Evolutionary conservation across 495 filamentous ascomycete genomes (phyloP).

Genomic region (Bathelium albidoporum): DNA sequence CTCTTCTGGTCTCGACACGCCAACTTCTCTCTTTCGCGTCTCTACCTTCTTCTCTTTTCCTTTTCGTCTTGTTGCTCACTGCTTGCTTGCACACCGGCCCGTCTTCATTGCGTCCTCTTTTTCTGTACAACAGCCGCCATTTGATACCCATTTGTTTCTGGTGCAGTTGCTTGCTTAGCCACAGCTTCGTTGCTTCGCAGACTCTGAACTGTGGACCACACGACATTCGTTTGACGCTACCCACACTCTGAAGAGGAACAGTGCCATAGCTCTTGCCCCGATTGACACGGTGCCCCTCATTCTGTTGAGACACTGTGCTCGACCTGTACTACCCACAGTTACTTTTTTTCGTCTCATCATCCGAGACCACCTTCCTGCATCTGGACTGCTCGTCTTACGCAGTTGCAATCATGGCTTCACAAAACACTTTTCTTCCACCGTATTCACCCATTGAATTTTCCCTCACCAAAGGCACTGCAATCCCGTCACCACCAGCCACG

Average conservation of each 20-base stretch:
- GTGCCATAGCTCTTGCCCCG: background rate
- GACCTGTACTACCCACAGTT: background rate
- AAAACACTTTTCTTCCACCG: slow-evolving; percentile 1
- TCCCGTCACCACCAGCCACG: slow-evolving; percentile 28
- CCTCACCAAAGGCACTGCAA: slow-evolving; percentile 30
- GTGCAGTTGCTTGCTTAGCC: background rate
- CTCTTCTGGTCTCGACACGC: background rate
- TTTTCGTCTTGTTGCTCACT: background rate
- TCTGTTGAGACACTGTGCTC: background rate
- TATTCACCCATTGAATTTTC: slow-evolving; percentile 27
- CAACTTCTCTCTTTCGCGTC: background rate
- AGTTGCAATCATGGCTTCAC: background rate
- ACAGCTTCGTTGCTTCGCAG: background rate
- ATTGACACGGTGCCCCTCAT: background rate
- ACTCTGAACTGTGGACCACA: background rate
- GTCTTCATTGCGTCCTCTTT: background rate
- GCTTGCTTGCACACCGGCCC: background rate
- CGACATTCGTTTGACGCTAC: background rate
- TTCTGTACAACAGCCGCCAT: background rate
- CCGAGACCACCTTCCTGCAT: background rate
- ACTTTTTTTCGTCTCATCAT: background rate
- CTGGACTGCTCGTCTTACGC: background rate
- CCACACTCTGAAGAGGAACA: background rate
- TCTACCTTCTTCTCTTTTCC: background rate
- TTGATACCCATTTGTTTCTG: background rate